A percentile compares a stretch with the other conserved stretches of the same genome.
These are phyloP conservation scores for Rhizophlyctis rosea DNA, from an alignment of 192 early-diverging fungal genomes.

Conservation along the genomic window DNA sequence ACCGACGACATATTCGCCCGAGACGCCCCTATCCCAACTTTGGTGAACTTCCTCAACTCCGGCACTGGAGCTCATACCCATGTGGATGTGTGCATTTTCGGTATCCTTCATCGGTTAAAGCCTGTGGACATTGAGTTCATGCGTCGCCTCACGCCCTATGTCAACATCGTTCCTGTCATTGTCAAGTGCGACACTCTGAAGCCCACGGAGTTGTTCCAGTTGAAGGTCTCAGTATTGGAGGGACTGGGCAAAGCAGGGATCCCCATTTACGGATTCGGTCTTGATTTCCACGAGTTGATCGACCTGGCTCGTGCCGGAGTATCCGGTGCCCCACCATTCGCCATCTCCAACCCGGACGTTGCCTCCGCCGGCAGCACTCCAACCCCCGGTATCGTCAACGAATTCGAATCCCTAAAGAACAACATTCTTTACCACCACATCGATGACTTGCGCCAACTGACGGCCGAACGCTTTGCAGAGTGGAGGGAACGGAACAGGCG, in stretches of 20 bases:
- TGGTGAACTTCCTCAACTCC: slow-evolving; percentile 24
- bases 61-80: slow-evolving; percentile 39
- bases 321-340: slow-evolving; percentile 52
- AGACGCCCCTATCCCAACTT: slow-evolving; percentile 4
- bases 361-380: neutral
- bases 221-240: slow-evolving; percentile 53
- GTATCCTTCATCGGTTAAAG: slow-evolving; percentile 29
- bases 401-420: slow-evolving; percentile 48
- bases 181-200: slow-evolving; percentile 59
- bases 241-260: slow-evolving; percentile 51
- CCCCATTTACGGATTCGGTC: slow-evolving; percentile 57
- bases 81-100: slow-evolving; percentile 42
- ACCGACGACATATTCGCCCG: slow-evolving; percentile 37
- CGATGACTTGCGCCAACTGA: slow-evolving; percentile 48
- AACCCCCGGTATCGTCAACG: slow-evolving; percentile 23
- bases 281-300: slow-evolving; percentile 43
- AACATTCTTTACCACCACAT: slow-evolving; percentile 53
- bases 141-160: slow-evolving; percentile 48
- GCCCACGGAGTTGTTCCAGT: slow-evolving; percentile 44
- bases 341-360: slow-evolving; percentile 31
- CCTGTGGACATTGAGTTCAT: slow-evolving; percentile 32
- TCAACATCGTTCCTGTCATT: slow-evolving; percentile 67
- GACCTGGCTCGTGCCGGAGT: slow-evolving; percentile 43
- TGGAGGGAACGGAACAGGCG: slow-evolving; percentile 24
- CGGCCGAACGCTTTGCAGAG: slow-evolving; percentile 57